Conservation (phyloP, 805 yeast genomes). For the Ogataea trehalophila region DNA sequence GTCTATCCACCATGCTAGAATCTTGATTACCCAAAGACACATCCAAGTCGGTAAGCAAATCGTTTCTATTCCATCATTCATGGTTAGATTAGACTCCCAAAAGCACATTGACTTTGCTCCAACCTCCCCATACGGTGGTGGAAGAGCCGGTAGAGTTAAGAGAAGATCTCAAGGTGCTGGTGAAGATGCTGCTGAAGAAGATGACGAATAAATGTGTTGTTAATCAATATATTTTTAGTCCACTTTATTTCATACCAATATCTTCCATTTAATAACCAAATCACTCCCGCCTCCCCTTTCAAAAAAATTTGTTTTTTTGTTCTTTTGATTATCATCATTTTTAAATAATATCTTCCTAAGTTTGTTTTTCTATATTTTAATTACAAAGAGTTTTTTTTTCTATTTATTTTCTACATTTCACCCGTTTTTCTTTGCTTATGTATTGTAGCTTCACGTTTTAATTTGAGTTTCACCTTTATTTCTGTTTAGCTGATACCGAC, state of each 20-base stretch:
- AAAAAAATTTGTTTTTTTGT: constrained; percentile 4
- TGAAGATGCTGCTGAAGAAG: constrained; percentile 70
- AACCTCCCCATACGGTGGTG: constrained; percentile 99
- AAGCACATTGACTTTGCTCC: constrained; percentile 99
- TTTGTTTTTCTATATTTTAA: not conserved
- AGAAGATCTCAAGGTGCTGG: constrained; percentile 78
- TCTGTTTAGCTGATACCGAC: not conserved
- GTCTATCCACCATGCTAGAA: constrained; percentile 99
- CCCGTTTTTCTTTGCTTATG: not conserved
- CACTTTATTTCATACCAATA: not conserved
- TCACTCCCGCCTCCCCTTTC: constrained; percentile 2
- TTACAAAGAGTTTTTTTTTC: constrained; percentile 3
- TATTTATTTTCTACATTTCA: not conserved
- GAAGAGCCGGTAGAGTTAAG: constrained; percentile 99
- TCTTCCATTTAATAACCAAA: constrained; percentile 3
- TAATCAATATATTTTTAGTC: constrained; percentile 3
- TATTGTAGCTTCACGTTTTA: constrained; percentile 1
- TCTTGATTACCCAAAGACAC: constrained; percentile 97
- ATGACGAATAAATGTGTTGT: constrained; percentile 37
- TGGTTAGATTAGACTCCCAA: constrained; percentile 99
- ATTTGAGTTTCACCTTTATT: not conserved
- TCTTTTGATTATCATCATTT: not conserved
- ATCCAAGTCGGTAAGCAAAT: constrained; percentile 99
- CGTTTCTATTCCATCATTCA: constrained; percentile 98
- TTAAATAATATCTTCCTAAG: not conserved